These are phyloP conservation scores for Candida tetrigidarum DNA, from an alignment of 1,139 yeast genomes.

Conservation along the genomic window DNA sequence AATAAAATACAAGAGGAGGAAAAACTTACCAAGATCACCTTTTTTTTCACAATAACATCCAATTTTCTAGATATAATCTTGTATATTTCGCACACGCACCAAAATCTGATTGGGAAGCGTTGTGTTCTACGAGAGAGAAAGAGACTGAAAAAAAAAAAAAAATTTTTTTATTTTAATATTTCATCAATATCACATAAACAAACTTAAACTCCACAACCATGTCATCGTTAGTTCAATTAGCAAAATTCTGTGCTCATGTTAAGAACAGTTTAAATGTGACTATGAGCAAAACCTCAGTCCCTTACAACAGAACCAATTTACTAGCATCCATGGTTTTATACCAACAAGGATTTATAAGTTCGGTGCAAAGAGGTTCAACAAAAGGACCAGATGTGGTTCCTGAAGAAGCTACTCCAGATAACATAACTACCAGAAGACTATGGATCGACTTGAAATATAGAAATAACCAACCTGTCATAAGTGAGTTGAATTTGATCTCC, in stretches of 20 bases:
- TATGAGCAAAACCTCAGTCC: conserved; percentile 76
- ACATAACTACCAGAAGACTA: conserved; percentile 81
- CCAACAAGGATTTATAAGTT: conserved; percentile 86
- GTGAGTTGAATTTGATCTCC: conserved; percentile 72
- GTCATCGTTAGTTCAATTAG: conserved; percentile 87
- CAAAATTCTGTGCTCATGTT: conserved; percentile 85
- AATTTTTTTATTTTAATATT: too few relatives aligned
- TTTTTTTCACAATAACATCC: neutral
- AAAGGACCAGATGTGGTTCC: conserved; percentile 83
- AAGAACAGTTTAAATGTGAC: conserved; percentile 86
- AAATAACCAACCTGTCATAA: conserved; percentile 75
- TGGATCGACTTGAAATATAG: conserved; percentile 95
- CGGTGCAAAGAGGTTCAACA: conserved; percentile 86
- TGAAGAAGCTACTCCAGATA: conserved; percentile 85
- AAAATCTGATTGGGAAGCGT: conserved; percentile 2
- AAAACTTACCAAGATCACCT: neutral
- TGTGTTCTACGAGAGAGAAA: neutral
- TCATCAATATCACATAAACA: too few relatives aligned
- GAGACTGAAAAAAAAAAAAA: neutral
- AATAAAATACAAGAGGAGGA: too few relatives aligned
- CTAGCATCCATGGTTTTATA: conserved; percentile 84
- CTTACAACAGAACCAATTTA: conserved; percentile 82
- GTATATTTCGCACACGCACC: neutral
- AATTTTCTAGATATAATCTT: too few relatives aligned
- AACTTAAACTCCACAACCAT: conserved; percentile 9